Percentiles rank a stretch among this genome's conserved stretches.
Conservation (phyloP, 2,329 filamentous ascomycete genomes). For the Conoideocrella luteorostrata region DNA sequence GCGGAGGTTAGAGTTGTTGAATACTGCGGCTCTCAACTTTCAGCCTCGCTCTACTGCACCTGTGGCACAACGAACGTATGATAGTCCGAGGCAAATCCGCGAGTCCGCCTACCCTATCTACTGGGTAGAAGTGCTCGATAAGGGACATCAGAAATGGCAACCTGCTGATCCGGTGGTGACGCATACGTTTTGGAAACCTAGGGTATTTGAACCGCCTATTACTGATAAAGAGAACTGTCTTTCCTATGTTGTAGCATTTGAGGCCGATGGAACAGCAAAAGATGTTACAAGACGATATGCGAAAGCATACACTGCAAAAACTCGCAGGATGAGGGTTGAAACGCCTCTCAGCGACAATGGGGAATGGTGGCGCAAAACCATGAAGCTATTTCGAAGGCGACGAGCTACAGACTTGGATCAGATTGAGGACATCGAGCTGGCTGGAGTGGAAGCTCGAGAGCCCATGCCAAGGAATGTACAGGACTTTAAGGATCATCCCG, state of each 20-base stretch:
- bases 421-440: conserved; percentile 73
- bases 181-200: conserved; percentile 64
- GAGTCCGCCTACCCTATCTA: conserved; percentile 79
- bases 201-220: conserved; percentile 74
- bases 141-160: conserved; percentile 85
- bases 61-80: conserved; percentile 23
- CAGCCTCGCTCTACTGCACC: conserved; percentile 36
- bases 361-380: conserved; percentile 47
- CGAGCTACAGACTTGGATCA: conserved; percentile 63
- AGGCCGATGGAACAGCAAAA: conserved; percentile 67
- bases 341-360: conserved; percentile 39
- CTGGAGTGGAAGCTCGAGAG: conserved; percentile 65
- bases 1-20: conserved; percentile 46
- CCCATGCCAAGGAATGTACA: conserved; percentile 79
- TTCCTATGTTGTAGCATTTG: conserved; percentile 79
- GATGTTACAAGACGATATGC: conserved; percentile 87
- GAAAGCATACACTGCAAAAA: conserved; percentile 87
- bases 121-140: conserved; percentile 90
- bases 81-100: conserved; percentile 39
- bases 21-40: conserved; percentile 46
- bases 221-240: conserved; percentile 71
- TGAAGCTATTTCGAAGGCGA: conserved; percentile 39
- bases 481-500: conserved; percentile 81
- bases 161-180: conserved; percentile 82
- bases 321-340: conserved; percentile 74